Evolutionary conservation across 306 rosid genomes (phyloP).

Genomic region (Albizia julibrissin): DNA sequence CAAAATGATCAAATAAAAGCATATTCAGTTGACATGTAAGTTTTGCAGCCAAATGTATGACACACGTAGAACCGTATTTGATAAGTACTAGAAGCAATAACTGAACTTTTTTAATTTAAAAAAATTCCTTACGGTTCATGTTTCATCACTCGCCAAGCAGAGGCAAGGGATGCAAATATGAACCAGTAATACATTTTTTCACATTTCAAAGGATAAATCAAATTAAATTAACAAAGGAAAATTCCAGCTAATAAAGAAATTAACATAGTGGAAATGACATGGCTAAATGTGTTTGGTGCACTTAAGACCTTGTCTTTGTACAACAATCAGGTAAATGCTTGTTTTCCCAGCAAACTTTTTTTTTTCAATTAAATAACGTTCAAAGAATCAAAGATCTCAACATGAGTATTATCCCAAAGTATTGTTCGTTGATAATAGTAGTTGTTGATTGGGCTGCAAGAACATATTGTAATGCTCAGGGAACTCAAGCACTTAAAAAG

Average conservation of each 20-base stretch:
- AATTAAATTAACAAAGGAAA: neutral
- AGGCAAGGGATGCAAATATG: neutral
- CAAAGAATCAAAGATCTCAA: neutral
- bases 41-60: neutral
- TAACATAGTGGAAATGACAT: neutral
- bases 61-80: neutral
- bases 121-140: neutral
- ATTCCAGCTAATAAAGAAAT: neutral
- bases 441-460: neutral
- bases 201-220: neutral
- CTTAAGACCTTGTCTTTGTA: neutral
- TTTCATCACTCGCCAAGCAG: neutral
- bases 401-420: neutral
- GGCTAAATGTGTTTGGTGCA: neutral
- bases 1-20: neutral
- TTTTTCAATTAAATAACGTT: neutral
- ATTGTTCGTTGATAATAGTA: neutral
- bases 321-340: neutral
- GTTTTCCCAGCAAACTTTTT: neutral
- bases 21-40: neutral
- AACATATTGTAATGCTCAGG: neutral
- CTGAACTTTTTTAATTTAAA: neutral
- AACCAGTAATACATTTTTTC: neutral
- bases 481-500: neutral
- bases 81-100: neutral